These are phyloP conservation scores for Alternaria infectoria DNA, from an alignment of 2,329 filamentous ascomycete genomes.

Conservation along the genomic window DNA sequence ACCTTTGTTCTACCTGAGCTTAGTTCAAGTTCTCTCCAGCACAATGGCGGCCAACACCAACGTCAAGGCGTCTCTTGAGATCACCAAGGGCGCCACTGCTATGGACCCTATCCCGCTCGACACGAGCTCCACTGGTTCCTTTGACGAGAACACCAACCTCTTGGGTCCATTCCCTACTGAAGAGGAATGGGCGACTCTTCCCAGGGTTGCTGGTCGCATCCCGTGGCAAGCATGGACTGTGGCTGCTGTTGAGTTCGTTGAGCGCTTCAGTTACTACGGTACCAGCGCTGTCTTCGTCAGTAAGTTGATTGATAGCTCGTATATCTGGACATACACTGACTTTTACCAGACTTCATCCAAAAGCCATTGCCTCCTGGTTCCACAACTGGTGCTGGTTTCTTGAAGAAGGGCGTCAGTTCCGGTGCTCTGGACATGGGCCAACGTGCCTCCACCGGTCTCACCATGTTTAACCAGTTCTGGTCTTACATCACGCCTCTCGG, in stretches of 20 bases:
- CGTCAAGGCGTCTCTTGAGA: slow-evolving; percentile 40
- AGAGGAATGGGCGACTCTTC: slow-evolving; percentile 46
- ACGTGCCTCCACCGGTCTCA: slow-evolving; percentile 59
- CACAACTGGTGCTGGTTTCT: slow-evolving; percentile 45
- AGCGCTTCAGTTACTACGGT: slow-evolving; percentile 48
- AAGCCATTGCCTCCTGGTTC: slow-evolving; percentile 40
- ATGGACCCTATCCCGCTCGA: slow-evolving; percentile 36
- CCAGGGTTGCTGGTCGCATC: slow-evolving; percentile 43
- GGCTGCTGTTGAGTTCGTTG: slow-evolving; percentile 44
- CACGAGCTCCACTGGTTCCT: slow-evolving; percentile 25
- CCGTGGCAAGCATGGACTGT: slow-evolving; percentile 47
- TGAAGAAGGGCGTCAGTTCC: slow-evolving; percentile 36
- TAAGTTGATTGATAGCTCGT: slow-evolving; percentile 10
- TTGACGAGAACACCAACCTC: slow-evolving; percentile 27
- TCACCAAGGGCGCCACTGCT: slow-evolving; percentile 38
- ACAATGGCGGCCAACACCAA: slow-evolving; percentile 31
- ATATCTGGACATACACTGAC: neutral
- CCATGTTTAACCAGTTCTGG: slow-evolving; percentile 63
- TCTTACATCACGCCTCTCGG: slow-evolving; percentile 64
- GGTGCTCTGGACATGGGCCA: slow-evolving; percentile 63
- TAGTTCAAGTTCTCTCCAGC: neutral
- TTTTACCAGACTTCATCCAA: slow-evolving; percentile 45
- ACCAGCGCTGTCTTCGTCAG: slow-evolving; percentile 42
- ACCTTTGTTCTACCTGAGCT: neutral
- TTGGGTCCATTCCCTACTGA: slow-evolving; percentile 41